Evolutionary conservation across 2,329 filamentous ascomycete species (phyloP).

Genomic region (Trichoderma guizhouense): DNA sequence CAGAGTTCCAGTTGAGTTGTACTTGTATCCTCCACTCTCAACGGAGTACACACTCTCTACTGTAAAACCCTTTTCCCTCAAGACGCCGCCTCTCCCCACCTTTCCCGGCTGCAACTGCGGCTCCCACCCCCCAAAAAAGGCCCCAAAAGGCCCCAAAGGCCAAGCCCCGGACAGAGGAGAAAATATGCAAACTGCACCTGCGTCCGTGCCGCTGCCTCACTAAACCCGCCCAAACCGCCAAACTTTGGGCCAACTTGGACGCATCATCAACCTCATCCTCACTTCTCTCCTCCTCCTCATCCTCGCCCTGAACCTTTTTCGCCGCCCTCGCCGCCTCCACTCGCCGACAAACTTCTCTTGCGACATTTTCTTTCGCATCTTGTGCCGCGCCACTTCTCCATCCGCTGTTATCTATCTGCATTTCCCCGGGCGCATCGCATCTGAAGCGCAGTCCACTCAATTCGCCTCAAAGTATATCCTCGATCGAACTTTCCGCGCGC

Average conservation of each 20-base stretch:
- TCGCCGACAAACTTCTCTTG: not conserved
- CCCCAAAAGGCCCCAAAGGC: not conserved
- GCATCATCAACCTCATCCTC: not conserved
- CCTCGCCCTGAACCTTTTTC: not conserved
- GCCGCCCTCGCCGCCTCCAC: not conserved
- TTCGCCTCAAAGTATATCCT: not conserved
- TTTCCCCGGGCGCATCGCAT: not conserved
- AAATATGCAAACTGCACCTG: slow-evolving; percentile 5
- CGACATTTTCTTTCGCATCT: not conserved
- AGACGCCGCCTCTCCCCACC: slow-evolving; percentile 8
- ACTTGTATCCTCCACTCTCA: not conserved
- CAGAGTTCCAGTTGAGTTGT: not conserved
- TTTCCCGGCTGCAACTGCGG: slow-evolving; percentile 13
- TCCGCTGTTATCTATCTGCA: not conserved
- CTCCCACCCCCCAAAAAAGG: not conserved
- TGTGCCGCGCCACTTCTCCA: not conserved
- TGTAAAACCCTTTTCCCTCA: not conserved
- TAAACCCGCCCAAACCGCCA: not conserved
- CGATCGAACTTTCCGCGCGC: not conserved
- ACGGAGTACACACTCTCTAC: too few relatives aligned
- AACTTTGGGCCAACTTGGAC: not conserved
- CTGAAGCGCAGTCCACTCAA: not conserved
- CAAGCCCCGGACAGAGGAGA: slow-evolving; percentile 5
- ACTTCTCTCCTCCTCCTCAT: not conserved
- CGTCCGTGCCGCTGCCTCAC: not conserved